A percentile compares a stretch with the other conserved stretches of the same genome.
Evolutionary conservation across 164 flowering plant genomes (phyloP).

Genomic region (Protea cynaroides): DNA sequence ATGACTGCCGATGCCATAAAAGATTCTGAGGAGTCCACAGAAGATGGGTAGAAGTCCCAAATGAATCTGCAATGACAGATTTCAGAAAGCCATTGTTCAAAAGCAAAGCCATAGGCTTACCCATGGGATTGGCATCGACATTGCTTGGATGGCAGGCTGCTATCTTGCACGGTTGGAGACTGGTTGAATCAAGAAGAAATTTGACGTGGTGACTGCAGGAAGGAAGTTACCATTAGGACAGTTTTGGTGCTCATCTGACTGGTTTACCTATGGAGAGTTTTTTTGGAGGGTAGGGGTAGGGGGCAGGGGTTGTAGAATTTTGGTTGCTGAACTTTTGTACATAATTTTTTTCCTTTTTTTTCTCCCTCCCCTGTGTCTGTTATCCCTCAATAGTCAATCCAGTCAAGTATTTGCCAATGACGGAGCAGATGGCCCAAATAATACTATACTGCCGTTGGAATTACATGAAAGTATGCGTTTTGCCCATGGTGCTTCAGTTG

Average conservation of each 20-base stretch:
- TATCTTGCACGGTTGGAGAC: conserved; percentile 4
- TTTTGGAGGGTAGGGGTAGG: conserved; percentile 15
- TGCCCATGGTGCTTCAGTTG: conserved; percentile 5
- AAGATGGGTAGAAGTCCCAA: conserved; percentile 27
- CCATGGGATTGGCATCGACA: conserved; percentile 3
- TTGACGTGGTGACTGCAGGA: conserved; percentile 11
- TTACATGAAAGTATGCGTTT: conserved; percentile 6
- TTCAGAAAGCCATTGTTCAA: neutral
- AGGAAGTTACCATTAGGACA: conserved; percentile 9
- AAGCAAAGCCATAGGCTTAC: neutral
- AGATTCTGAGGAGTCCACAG: conserved; percentile 35
- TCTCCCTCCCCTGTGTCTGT: neutral
- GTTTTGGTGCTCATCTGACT: conserved; percentile 13
- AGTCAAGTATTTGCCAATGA: conserved; percentile 24
- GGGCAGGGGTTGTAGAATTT: conserved; percentile 41
- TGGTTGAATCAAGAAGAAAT: conserved; percentile 4
- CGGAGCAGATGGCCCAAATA: conserved; percentile 37
- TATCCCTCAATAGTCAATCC: conserved; percentile 15
- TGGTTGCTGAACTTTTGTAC: conserved; percentile 47
- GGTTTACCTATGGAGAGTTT: conserved; percentile 12
- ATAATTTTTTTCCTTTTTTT: conserved; percentile 23
- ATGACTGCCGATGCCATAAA: conserved; percentile 83
- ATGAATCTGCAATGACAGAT: neutral
- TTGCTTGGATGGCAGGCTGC: conserved; percentile 12
- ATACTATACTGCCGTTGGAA: conserved; percentile 23